phyloP scores from a whole-genome alignment of 2,329 filamentous ascomycete species.

The Kalaharituber pfeilii region DNA sequence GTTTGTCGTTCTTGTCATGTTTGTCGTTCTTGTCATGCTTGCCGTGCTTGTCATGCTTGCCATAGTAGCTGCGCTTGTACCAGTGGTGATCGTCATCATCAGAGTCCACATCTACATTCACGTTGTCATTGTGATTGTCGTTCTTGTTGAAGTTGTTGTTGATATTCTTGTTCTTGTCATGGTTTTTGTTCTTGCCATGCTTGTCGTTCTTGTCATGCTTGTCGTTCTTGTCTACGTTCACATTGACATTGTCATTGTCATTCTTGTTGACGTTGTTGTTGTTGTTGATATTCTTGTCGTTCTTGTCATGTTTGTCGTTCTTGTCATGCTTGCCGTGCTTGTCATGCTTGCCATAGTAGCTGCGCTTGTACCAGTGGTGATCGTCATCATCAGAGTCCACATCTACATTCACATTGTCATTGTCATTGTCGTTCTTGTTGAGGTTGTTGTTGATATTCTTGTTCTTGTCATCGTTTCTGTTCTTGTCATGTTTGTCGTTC shows the following conservation, averaged over 20 bases:
- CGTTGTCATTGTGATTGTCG: not conserved
- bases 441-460: not conserved
- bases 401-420: not conserved
- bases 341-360: no score
- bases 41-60: no score
- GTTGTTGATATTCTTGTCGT: no score
- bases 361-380: no score
- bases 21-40: no score
- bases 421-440: not conserved
- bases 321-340: no score
- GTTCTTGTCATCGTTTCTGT: not conserved
- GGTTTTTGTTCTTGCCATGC: not conserved
- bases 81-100: not conserved
- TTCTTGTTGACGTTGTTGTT: no score
- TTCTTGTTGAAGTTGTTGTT: not conserved
- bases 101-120: no score
- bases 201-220: no score
- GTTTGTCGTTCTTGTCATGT: no score
- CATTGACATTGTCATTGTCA: not conserved
- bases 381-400: no score
- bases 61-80: not conserved
- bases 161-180: not conserved
- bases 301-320: no score
- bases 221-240: not conserved
- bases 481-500: not conserved